Conservation (phyloP, 768 basidiomycete genomes). For the Agaricus blazei region DNA sequence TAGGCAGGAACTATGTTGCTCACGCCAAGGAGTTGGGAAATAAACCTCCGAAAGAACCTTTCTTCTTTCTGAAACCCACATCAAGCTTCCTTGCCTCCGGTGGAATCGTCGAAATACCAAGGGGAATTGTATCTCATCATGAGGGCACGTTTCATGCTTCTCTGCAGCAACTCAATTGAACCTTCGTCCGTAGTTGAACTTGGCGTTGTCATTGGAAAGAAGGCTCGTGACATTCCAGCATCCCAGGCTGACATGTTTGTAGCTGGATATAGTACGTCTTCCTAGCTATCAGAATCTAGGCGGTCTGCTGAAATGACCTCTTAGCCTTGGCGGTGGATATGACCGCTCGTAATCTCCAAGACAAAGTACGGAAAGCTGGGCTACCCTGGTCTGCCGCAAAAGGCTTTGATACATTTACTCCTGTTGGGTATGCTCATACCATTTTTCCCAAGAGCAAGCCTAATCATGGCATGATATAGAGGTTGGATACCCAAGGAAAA, state of each 20-base stretch:
- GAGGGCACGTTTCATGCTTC: conserved; percentile 55
- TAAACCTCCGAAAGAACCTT: conserved; percentile 85
- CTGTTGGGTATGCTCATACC: conserved; percentile 59
- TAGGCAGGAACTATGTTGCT: conserved; percentile 90
- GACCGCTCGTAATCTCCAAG: conserved; percentile 95
- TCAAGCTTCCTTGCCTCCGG: conserved; percentile 78
- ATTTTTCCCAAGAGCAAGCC: background rate
- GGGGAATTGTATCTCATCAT: conserved; percentile 79
- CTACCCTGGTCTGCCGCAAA: conserved; percentile 98
- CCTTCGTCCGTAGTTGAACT: conserved; percentile 67
- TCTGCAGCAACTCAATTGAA: background rate
- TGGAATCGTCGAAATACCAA: conserved; percentile 81
- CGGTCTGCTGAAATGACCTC: conserved; percentile 8
- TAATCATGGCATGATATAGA: conserved; percentile 27
- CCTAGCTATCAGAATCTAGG: background rate
- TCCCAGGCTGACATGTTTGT: conserved; percentile 71
- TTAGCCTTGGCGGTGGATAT: conserved; percentile 91
- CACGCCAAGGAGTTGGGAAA: conserved; percentile 93
- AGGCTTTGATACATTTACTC: conserved; percentile 96
- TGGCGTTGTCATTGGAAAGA: conserved; percentile 91
- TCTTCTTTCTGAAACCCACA: conserved; percentile 98
- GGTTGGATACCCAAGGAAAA: conserved; percentile 75
- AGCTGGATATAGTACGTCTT: conserved; percentile 80
- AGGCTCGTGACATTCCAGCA: conserved; percentile 76
- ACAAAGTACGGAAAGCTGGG: conserved; percentile 85